Conservation (phyloP, 768 basidiomycete species). For the Boletus rufocinnamomeus region DNA sequence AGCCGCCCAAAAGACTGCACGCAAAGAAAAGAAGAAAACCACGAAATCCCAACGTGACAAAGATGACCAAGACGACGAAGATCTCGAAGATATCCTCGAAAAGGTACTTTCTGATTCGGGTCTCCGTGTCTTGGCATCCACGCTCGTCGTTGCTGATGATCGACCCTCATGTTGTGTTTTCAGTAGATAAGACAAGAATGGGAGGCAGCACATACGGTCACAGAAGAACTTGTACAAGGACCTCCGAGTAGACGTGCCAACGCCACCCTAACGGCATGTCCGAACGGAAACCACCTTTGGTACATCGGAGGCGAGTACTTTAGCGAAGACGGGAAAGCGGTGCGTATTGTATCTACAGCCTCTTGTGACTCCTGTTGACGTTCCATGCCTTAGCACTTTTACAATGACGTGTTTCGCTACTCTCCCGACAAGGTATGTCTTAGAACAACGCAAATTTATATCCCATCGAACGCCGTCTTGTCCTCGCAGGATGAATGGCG, state of each 20-base stretch:
- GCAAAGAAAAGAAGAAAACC: constrained; percentile 67
- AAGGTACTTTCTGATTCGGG: constrained; percentile 46
- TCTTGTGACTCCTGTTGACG: background rate
- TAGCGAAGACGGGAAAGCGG: constrained; percentile 80
- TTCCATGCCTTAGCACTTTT: constrained; percentile 62
- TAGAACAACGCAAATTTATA: background rate
- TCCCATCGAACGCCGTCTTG: background rate
- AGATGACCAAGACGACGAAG: constrained; percentile 66
- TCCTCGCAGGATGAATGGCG: constrained; percentile 79
- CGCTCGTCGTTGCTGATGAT: constrained; percentile 1
- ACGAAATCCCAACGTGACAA: constrained; percentile 44
- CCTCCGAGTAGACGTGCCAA: constrained; percentile 84
- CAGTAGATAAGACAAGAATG: constrained; percentile 80
- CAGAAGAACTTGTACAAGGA: constrained; percentile 80
- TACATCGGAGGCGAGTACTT: constrained; percentile 87
- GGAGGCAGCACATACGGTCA: constrained; percentile 81
- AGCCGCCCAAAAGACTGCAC: constrained; percentile 64
- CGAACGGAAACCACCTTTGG: constrained; percentile 80
- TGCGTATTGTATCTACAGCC: constrained; percentile 32
- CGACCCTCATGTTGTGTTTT: constrained; percentile 7
- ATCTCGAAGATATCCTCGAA: constrained; percentile 84
- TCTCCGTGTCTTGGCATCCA: background rate
- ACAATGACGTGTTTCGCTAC: constrained; percentile 87
- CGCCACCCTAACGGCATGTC: constrained; percentile 79
- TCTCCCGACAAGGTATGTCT: constrained; percentile 69